Evolutionary conservation across 495 filamentous ascomycete species (phyloP).

Genomic region (Podospora conica): DNA sequence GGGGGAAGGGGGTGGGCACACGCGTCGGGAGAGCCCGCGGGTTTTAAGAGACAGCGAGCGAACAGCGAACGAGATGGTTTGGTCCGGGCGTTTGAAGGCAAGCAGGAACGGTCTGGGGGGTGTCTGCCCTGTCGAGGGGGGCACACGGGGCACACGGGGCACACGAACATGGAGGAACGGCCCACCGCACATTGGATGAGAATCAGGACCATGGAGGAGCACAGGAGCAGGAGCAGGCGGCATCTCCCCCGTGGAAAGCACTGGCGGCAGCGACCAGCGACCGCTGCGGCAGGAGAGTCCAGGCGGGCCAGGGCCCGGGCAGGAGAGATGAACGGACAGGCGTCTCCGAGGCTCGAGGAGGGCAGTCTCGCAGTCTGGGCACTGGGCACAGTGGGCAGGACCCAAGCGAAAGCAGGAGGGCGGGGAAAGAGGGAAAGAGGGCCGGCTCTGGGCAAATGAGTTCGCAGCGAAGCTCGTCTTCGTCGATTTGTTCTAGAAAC

Average conservation of each 20-base stretch:
- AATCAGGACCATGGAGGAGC: neutral
- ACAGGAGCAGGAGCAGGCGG: neutral
- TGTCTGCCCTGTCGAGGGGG: neutral
- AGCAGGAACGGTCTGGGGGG: neutral
- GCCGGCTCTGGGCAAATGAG: neutral
- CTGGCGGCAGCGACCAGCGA: neutral
- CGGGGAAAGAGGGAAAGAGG: neutral
- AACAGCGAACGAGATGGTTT: neutral
- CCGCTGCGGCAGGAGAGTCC: neutral
- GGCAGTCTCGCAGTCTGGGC: neutral
- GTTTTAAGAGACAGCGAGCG: conserved; percentile 7
- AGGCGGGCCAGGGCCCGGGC: conserved; percentile 3
- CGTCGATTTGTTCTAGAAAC: conserved; percentile 13
- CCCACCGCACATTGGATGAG: neutral
- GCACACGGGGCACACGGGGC: no score
- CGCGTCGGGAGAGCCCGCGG: conserved; percentile 12
- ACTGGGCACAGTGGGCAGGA: neutral
- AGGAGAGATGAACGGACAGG: neutral
- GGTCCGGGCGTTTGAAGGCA: neutral
- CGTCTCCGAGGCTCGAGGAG: neutral
- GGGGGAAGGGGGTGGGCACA: conserved; percentile 7
- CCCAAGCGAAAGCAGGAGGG: neutral
- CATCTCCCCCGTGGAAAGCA: neutral
- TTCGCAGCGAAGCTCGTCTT: neutral
- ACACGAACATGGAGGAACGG: no score